phyloP scores from a whole-genome alignment of 805 yeast genomes.

The Candida sonorensis region DNA sequence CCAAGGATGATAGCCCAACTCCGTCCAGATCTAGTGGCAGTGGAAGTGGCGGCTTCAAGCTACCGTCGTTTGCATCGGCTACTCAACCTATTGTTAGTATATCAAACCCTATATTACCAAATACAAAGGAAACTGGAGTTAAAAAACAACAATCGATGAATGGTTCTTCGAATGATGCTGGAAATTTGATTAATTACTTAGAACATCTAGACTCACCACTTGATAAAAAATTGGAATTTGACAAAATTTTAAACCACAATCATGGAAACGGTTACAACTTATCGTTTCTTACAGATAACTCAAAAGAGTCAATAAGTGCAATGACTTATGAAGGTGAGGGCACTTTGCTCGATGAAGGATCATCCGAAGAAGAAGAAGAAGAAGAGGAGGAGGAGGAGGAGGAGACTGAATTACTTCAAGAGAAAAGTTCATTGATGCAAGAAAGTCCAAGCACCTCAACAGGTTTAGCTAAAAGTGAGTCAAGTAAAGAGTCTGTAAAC shows the following conservation, averaged over 20 bases:
- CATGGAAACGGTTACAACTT: no score
- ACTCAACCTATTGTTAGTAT: slow-evolving; percentile 18
- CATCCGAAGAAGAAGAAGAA: slow-evolving; percentile 6
- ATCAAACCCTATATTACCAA: slow-evolving; percentile 10
- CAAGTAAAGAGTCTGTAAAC: no score
- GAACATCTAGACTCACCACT: slow-evolving; percentile 13
- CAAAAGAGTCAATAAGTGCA: no score
- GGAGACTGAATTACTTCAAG: slow-evolving; percentile 1
- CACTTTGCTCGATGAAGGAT: slow-evolving; percentile 11
- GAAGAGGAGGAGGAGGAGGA: slow-evolving; percentile 1
- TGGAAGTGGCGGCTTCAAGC: slow-evolving; percentile 12
- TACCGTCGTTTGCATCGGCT: slow-evolving; percentile 17
- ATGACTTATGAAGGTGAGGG: slow-evolving; percentile 20
- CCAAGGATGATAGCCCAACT: not conserved
- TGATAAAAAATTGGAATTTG: no score
- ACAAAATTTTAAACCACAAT: no score
- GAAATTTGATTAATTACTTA: slow-evolving; percentile 13
- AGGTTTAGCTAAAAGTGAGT: no score
- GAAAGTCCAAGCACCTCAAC: no score
- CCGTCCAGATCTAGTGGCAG: not conserved
- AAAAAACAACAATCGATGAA: no score
- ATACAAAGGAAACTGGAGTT: no score
- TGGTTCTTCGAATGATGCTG: no score
- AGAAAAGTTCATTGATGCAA: not conserved
- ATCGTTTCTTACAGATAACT: no score